Evolutionary conservation across 495 filamentous ascomycete species (phyloP).

Genomic region (Umbilicaria muhlenbergii): DNA sequence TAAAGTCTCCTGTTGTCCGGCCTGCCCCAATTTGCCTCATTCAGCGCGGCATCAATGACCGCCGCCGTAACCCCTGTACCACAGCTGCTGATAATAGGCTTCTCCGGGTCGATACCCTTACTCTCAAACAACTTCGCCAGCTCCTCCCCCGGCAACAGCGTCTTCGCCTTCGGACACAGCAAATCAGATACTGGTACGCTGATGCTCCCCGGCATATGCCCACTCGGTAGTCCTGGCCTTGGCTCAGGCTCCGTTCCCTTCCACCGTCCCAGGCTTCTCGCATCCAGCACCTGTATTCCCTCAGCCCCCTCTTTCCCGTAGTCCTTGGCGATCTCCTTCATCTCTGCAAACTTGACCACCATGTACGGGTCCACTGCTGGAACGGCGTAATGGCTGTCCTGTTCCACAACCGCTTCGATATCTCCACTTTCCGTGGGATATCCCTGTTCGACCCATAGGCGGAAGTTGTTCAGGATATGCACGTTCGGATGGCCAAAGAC

Average conservation of each 20-base stretch:
- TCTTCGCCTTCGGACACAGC: conserved; percentile 67
- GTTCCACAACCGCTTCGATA: conserved; percentile 37
- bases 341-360: conserved; percentile 60
- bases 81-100: conserved; percentile 76
- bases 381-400: conserved; percentile 37
- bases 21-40: conserved; percentile 57
- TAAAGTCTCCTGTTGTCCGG: conserved; percentile 61
- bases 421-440: conserved; percentile 68
- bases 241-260: conserved; percentile 76
- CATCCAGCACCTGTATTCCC: conserved; percentile 80
- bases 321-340: conserved; percentile 60
- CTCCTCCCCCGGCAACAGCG: conserved; percentile 55
- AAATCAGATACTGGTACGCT: conserved; percentile 67
- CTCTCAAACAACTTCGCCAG: conserved; percentile 59
- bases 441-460: conserved; percentile 70
- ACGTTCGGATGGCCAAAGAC: conserved; percentile 85
- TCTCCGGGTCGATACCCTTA: conserved; percentile 64
- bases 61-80: conserved; percentile 94
- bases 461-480: conserved; percentile 88
- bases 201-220: conserved; percentile 81
- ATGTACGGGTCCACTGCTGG: conserved; percentile 36
- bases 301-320: conserved; percentile 63
- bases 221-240: conserved; percentile 68
- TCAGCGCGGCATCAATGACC: conserved; percentile 75
- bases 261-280: conserved; percentile 65